Conservation (phyloP, 2,329 filamentous ascomycete genomes). For the Fulvia fulva region DNA sequence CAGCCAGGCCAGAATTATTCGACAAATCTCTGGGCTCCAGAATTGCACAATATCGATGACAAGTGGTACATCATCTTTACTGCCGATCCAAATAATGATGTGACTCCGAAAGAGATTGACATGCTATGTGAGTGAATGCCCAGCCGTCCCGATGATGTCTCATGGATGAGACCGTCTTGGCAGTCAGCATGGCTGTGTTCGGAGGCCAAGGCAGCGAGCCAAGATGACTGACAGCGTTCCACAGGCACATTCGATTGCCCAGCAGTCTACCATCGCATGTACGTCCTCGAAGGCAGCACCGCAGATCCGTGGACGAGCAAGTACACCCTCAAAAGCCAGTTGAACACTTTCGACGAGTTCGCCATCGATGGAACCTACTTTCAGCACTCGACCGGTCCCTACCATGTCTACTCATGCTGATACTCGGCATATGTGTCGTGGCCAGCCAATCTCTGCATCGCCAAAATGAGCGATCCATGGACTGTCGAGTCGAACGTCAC, state of each 20-base stretch:
- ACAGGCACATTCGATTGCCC: conserved; percentile 38
- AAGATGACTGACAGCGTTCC: conserved; percentile 31
- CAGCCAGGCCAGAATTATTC: conserved; percentile 41
- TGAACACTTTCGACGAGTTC: conserved; percentile 52
- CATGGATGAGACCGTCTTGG: background rate
- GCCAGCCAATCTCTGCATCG: conserved; percentile 52
- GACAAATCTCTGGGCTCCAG: conserved; percentile 50
- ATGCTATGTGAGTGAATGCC: conserved; percentile 38
- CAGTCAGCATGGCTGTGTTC: too few species aligned
- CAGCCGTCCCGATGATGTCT: conserved; percentile 7
- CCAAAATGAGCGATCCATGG: conserved; percentile 47
- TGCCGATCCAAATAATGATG: conserved; percentile 46
- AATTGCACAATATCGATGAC: conserved; percentile 46
- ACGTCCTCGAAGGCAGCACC: conserved; percentile 43
- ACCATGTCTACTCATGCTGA: conserved; percentile 43
- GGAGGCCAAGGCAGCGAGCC: too few species aligned
- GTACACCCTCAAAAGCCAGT: conserved; percentile 44
- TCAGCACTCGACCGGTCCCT: conserved; percentile 38
- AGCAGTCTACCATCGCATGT: conserved; percentile 51
- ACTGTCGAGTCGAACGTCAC: conserved; percentile 45
- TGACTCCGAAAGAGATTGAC: conserved; percentile 45
- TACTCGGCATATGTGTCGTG: conserved; percentile 45
- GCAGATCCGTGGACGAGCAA: conserved; percentile 44
- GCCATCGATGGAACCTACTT: conserved; percentile 54
- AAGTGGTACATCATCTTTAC: conserved; percentile 54